Evolutionary conservation across 2,329 filamentous ascomycete genomes (phyloP).

Genomic region (Scedosporium aurantiacum): DNA sequence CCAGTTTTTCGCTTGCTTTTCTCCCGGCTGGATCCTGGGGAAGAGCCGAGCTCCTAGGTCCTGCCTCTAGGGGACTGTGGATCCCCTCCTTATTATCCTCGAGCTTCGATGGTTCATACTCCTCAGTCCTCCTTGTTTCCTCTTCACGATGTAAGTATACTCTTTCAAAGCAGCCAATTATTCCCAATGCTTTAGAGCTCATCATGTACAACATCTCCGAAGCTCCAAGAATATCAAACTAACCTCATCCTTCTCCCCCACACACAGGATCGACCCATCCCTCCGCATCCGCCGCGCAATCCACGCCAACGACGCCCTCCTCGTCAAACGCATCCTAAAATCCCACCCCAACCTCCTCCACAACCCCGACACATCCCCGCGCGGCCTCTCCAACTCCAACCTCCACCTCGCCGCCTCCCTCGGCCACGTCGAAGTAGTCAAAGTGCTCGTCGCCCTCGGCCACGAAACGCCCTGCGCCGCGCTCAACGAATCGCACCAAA

Average conservation of each 20-base stretch:
- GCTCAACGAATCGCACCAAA: constrained; percentile 70
- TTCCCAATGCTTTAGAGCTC: background rate
- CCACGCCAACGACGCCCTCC: constrained; percentile 56
- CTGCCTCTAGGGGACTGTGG: background rate
- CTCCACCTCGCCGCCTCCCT: constrained; percentile 70
- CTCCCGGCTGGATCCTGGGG: background rate
- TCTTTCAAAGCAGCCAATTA: background rate
- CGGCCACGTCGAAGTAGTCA: constrained; percentile 58
- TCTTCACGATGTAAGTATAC: background rate
- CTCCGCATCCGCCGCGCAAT: constrained; percentile 75
- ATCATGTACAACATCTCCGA: background rate
- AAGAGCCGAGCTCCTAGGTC: background rate
- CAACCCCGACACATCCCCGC: constrained; percentile 64
- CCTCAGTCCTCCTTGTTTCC: background rate
- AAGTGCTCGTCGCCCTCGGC: constrained; percentile 58
- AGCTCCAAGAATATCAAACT: background rate
- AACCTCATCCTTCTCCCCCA: background rate
- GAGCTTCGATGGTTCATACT: background rate
- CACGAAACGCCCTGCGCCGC: constrained; percentile 66
- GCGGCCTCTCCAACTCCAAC: constrained; percentile 66
- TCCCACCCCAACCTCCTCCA: constrained; percentile 61
- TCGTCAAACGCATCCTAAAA: constrained; percentile 66
- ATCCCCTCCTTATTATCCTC: background rate
- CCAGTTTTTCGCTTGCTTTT: too few species aligned
- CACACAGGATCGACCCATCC: constrained; percentile 59